Evolutionary conservation across 2,329 filamentous ascomycete genomes (phyloP).

Genomic region (Aspergillus neoniger): DNA sequence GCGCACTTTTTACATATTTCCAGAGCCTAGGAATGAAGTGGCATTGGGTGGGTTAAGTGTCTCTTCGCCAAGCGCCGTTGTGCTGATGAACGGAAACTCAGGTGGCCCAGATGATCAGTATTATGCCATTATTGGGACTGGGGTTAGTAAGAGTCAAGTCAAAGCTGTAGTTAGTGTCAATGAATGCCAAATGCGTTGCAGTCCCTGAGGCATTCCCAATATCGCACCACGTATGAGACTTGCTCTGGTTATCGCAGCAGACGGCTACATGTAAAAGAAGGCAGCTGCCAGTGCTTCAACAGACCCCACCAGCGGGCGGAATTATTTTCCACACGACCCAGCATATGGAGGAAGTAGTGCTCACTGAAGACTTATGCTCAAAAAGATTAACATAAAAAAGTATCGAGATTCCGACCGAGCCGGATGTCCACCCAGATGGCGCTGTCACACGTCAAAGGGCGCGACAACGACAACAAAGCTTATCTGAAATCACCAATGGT

Average conservation of each 20-base stretch:
- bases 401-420: not conserved
- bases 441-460: not conserved
- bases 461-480: not conserved
- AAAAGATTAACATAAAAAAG: not conserved
- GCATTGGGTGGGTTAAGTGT: conserved; percentile 10
- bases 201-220: not conserved
- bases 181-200: not conserved
- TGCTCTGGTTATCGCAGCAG: not conserved
- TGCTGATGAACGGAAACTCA: not conserved
- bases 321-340: not conserved
- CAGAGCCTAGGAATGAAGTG: conserved; percentile 47
- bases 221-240: not conserved
- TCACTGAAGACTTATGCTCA: not conserved
- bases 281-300: not conserved
- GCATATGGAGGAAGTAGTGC: not conserved
- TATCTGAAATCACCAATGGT: not conserved
- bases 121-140: not conserved
- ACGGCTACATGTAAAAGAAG: not conserved
- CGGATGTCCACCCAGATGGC: not conserved
- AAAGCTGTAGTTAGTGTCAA: not conserved
- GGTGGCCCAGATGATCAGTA: not conserved
- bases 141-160: not conserved
- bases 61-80: not conserved
- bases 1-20: conserved; percentile 46
- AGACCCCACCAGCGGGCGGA: not conserved